Percentiles rank a stretch among this genome's conserved stretches.
Conservation (phyloP, 257 asterid species). For the Penstemon davidsonii region DNA sequence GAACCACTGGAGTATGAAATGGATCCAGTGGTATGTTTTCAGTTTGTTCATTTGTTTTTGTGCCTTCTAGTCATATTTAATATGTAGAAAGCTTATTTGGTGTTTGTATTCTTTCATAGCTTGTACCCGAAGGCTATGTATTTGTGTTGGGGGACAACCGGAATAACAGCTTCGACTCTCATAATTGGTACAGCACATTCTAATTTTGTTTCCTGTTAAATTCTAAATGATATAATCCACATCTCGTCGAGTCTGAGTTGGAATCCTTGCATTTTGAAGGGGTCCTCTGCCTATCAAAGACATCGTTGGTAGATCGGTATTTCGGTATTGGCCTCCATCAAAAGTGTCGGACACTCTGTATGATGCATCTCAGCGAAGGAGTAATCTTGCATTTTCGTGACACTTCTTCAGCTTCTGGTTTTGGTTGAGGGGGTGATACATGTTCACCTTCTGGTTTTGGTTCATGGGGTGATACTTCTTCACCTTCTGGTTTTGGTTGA, state of each 20-base stretch:
- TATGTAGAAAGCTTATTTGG: slow-evolving; percentile 6
- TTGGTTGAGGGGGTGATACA: not conserved
- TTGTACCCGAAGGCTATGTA: slow-evolving; percentile 87
- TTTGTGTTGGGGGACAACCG: slow-evolving; percentile 98
- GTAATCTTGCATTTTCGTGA: slow-evolving; percentile 46
- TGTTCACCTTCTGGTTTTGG: not conserved
- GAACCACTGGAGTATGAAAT: slow-evolving; percentile 89
- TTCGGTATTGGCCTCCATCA: slow-evolving; percentile 86
- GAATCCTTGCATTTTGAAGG: slow-evolving; percentile 42
- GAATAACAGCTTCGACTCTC: slow-evolving; percentile 91
- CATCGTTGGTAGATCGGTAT: slow-evolving; percentile 68
- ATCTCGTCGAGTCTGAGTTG: not conserved
- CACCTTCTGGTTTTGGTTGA: not conserved
- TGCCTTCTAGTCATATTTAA: slow-evolving; percentile 4
- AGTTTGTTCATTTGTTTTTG: slow-evolving; percentile 17
- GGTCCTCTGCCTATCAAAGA: slow-evolving; percentile 71
- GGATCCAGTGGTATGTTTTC: slow-evolving; percentile 61
- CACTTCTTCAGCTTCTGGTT: not conserved
- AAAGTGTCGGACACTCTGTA: slow-evolving; percentile 51
- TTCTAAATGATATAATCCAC: not conserved
- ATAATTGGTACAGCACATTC: slow-evolving; percentile 55
- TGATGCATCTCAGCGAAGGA: slow-evolving; percentile 35
- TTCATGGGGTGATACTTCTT: slow-evolving; percentile 23
- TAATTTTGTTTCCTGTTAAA: not conserved
- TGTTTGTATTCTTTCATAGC: slow-evolving; percentile 41